These are phyloP conservation scores for Mycena latifolia DNA, from an alignment of 768 basidiomycete genomes.

Conservation along the genomic window DNA sequence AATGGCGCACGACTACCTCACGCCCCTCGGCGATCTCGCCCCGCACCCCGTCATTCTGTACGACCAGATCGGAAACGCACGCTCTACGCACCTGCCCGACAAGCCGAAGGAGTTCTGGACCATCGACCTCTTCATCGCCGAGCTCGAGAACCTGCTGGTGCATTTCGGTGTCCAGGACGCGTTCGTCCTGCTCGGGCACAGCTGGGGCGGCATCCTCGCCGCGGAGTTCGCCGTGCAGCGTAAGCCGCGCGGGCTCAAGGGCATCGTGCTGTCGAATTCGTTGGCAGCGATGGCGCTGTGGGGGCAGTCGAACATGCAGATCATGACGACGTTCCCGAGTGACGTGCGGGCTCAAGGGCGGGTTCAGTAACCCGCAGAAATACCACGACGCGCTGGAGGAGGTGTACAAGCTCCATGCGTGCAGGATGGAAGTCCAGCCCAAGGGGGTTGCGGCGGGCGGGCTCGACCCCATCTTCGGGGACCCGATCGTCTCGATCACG, in stretches of 20 bases:
- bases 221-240: conserved; percentile 52
- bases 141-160: conserved; percentile 62
- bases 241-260: conserved; percentile 54
- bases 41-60: conserved; percentile 61
- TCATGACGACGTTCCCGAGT: conserved; percentile 35
- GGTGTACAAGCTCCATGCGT: conserved; percentile 43
- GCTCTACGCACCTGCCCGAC: conserved; percentile 57
- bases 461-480: conserved; percentile 40
- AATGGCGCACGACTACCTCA: conserved; percentile 54
- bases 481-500: too few species aligned
- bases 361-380: conserved; percentile 9
- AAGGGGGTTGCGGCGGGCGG: conserved; percentile 36
- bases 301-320: conserved; percentile 38
- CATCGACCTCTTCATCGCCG: conserved; percentile 63
- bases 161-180: conserved; percentile 52
- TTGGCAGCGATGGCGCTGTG: conserved; percentile 46
- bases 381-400: conserved; percentile 21
- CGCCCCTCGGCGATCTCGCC: conserved; percentile 50
- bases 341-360: conserved; percentile 27
- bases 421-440: conserved; percentile 39
- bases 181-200: conserved; percentile 67
- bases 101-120: conserved; percentile 57
- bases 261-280: conserved; percentile 46
- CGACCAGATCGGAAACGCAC: conserved; percentile 62
- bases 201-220: conserved; percentile 70